Evolutionary conservation across 2,329 filamentous ascomycete species (phyloP), one percentile per base, ranked within the genome.

Genomic region (Parasarocladium wereldwijsianum): DNA sequence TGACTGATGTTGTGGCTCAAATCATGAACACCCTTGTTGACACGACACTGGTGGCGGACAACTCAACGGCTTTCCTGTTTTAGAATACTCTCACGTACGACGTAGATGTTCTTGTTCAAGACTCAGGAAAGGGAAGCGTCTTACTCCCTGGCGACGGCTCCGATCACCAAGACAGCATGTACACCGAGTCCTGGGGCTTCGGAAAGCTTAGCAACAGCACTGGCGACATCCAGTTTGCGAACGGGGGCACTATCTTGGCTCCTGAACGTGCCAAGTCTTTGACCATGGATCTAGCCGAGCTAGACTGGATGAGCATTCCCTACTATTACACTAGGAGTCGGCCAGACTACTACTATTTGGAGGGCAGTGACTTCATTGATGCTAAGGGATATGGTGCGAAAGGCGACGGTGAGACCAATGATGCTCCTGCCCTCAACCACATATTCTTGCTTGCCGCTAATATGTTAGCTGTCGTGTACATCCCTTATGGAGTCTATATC

Each of bases 341-440:
- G n/a, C n/a, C n/a, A n/a, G n/a, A n/a, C n/a, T n/a, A n/a, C n/a
- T n/a, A n/a, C n/a, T n/a, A n/a, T n/a, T n/a, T n/a, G n/a, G n/a
- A n/a, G n/a, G n/a, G n/a, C n/a, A 66, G 62, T 35, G 68, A 67
- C 19, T 93, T 98, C 46, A 57, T 92, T 43, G 87, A 80, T 40
- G 79, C 90, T 58, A 93, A 87, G 59, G 62, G 70, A 26, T 65
- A 67, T 29, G 87, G 90, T 34, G 86, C 84, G 44, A 82, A 75
- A 57, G 90, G 90, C 45, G 77, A 87, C 38, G 80, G 77, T 16
- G 45, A 51, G 1, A 72, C 75, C 0, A 80, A 87, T 37, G 79
- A 85, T 43, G 24, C 28, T 6, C 49, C 47, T 8, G 43, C 39
- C 2, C 34, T 56, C 7, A 49, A 47, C 17, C 13, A 32, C 6